phyloP scores from a whole-genome alignment of 306 rosid genomes.

The Quercus gilva region DNA sequence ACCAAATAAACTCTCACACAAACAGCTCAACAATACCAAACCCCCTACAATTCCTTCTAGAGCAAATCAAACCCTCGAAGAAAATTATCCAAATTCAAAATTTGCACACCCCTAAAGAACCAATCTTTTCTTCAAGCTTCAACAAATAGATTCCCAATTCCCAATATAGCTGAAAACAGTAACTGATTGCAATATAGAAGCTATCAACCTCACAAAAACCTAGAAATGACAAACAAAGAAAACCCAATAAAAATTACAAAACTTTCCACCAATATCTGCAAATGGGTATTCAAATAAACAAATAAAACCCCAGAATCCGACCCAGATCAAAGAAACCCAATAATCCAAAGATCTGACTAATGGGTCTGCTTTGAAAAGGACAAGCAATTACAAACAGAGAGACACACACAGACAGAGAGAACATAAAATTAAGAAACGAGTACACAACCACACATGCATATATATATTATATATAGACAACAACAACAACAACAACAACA shows the following conservation, averaged over 20 bases:
- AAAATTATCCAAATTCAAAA: neutral
- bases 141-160: neutral
- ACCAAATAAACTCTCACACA: constrained; percentile 14
- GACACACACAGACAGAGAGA: neutral
- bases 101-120: neutral
- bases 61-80: neutral
- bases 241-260: neutral
- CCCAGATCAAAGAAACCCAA: constrained; percentile 9
- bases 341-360: constrained; percentile 25
- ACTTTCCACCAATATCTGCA: constrained; percentile 3
- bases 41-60: constrained; percentile 13
- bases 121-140: constrained; percentile 2
- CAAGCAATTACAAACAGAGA: neutral
- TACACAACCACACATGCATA: neutral
- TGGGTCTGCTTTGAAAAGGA: neutral
- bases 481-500: too few species aligned
- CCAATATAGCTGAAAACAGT: neutral
- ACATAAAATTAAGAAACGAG: neutral
- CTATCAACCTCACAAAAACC: neutral
- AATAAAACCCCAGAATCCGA: neutral
- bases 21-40: constrained; percentile 27
- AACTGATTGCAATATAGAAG: neutral
- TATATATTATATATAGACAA: neutral
- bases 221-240: neutral
- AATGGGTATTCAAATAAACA: neutral